Conservation (phyloP, 805 yeast genomes). For the Sugiyamaella qingdaonensis region DNA sequence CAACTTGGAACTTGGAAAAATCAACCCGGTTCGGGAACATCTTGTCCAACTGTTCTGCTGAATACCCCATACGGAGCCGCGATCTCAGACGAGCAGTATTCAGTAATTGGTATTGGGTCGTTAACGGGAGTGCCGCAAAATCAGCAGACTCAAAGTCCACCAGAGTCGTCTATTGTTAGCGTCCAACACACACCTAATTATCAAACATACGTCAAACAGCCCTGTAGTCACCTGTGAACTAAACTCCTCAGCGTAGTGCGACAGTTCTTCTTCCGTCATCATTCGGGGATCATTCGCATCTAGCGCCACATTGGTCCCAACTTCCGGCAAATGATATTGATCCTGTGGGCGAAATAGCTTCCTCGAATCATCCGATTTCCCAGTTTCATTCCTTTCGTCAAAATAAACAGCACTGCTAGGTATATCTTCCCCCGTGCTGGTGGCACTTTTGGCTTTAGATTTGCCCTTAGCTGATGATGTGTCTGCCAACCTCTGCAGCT, state of each 20-base stretch:
- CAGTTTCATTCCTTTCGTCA: constrained; percentile 34
- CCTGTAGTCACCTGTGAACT: constrained; percentile 49
- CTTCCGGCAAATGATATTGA: constrained; percentile 79
- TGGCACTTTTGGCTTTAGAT: background rate
- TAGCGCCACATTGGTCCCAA: constrained; percentile 49
- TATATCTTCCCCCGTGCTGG: constrained; percentile 19
- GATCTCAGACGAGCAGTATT: constrained; percentile 80
- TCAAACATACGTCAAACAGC: constrained; percentile 30
- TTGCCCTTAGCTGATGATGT: constrained; percentile 10
- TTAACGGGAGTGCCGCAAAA: constrained; percentile 69
- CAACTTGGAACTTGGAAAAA: constrained; percentile 87
- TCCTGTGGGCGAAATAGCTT: constrained; percentile 52
- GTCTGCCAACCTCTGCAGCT: constrained; percentile 58
- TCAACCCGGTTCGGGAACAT: constrained; percentile 84
- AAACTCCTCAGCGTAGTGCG: constrained; percentile 52
- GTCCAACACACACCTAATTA: background rate
- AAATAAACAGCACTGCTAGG: constrained; percentile 31
- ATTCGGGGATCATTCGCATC: constrained; percentile 64
- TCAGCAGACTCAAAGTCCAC: constrained; percentile 82
- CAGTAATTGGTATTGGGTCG: constrained; percentile 83
- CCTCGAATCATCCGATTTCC: background rate
- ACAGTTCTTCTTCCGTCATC: constrained; percentile 67
- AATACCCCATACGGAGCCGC: constrained; percentile 89
- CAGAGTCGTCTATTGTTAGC: constrained; percentile 28
- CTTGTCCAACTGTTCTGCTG: constrained; percentile 78